Evolutionary conservation across 2,329 filamentous ascomycete species (phyloP).

Genomic region (Botrytis fragariae): DNA sequence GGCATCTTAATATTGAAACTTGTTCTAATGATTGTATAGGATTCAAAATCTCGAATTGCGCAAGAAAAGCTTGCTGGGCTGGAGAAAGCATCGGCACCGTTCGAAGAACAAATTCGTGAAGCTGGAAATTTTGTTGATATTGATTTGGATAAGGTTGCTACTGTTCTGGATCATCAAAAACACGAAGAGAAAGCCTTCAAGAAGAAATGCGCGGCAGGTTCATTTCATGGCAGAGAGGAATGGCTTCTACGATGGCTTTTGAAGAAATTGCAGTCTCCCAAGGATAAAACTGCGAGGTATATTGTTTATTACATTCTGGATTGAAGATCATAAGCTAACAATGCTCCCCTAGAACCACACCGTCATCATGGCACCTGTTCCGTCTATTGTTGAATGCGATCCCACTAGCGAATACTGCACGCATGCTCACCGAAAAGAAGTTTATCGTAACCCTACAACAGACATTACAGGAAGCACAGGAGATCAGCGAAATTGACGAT

Average conservation of each 20-base stretch:
- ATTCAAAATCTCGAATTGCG: constrained; percentile 35
- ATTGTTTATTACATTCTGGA: not conserved
- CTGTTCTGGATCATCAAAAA: constrained; percentile 13
- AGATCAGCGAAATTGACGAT: constrained; percentile 35
- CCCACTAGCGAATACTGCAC: constrained; percentile 66
- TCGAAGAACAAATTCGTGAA: constrained; percentile 39
- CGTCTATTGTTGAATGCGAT: constrained; percentile 61
- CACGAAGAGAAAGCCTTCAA: constrained; percentile 5
- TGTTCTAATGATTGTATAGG: constrained; percentile 22
- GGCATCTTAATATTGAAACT: not conserved
- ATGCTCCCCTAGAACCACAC: constrained; percentile 24
- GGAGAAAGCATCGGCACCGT: constrained; percentile 39
- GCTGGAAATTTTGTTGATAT: constrained; percentile 38
- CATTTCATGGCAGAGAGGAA: constrained; percentile 51
- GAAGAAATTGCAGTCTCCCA: constrained; percentile 51
- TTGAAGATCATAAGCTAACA: not conserved
- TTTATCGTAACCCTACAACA: constrained; percentile 66
- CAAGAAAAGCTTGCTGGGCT: constrained; percentile 37
- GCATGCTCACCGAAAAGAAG: constrained; percentile 66
- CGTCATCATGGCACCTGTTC: constrained; percentile 58
- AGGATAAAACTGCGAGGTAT: constrained; percentile 38
- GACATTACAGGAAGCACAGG: constrained; percentile 56
- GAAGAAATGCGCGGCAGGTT: constrained; percentile 12
- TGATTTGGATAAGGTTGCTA: constrained; percentile 29
- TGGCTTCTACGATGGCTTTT: constrained; percentile 67